A percentile compares a stretch with the other conserved stretches of the same genome.
phyloP scores from a whole-genome alignment of 257 asterid species.

The Cinchona pubescens region DNA sequence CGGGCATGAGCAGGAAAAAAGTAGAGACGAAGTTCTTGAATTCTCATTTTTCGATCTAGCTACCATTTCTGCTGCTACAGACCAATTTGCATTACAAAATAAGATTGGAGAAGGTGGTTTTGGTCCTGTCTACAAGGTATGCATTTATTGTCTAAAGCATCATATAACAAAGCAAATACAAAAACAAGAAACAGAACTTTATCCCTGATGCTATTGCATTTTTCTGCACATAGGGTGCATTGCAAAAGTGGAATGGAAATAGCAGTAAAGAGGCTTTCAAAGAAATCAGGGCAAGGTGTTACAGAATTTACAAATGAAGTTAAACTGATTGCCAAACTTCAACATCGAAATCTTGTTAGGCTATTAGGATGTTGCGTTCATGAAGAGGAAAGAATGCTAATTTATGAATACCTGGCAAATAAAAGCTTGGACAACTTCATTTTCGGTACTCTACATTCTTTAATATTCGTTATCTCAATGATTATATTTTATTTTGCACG shows the following conservation, averaged over 20 bases:
- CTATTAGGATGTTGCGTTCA: constrained; percentile 32
- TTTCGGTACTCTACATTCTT: constrained; percentile 18
- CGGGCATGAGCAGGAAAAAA: neutral
- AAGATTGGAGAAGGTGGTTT: constrained; percentile 21
- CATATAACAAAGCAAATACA: too few relatives aligned
- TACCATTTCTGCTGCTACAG: constrained; percentile 6
- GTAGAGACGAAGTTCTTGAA: neutral
- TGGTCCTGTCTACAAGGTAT: constrained; percentile 14
- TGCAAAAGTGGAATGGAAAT: constrained; percentile 24
- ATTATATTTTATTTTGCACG: neutral
- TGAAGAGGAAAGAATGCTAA: constrained; percentile 26
- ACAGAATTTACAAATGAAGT: constrained; percentile 35
- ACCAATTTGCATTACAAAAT: neutral
- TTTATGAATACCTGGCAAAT: constrained; percentile 33
- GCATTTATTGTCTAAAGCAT: too few relatives aligned
- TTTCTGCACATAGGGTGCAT: constrained; percentile 17
- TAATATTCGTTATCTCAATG: neutral
- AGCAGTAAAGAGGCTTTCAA: constrained; percentile 38
- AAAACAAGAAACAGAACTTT: too few relatives aligned
- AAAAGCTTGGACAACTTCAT: constrained; percentile 37
- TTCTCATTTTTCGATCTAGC: constrained; percentile 4
- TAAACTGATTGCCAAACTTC: constrained; percentile 30
- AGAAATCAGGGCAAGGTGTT: constrained; percentile 34
- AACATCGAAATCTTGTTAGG: constrained; percentile 36
- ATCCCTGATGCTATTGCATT: too few relatives aligned